Evolutionary conservation across 2,329 filamentous ascomycete genomes (phyloP).

Genomic region (Aspergillus pseudonomiae): DNA sequence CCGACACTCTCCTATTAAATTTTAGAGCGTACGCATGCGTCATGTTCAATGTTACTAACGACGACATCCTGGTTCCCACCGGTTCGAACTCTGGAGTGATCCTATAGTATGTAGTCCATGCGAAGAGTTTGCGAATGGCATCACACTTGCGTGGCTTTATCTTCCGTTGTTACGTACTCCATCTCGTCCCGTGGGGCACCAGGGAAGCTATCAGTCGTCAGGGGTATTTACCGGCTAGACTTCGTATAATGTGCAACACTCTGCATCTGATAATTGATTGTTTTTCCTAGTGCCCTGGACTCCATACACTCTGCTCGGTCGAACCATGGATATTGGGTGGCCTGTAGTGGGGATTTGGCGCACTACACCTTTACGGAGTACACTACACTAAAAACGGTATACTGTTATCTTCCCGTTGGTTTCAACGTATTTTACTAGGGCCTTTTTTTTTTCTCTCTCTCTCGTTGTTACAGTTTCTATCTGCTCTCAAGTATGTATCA

Average conservation of each 20-base stretch:
- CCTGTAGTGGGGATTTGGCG: conserved; percentile 6
- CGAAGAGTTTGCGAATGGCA: neutral
- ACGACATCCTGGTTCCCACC: neutral
- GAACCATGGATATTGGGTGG: conserved; percentile 4
- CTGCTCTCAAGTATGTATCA: neutral
- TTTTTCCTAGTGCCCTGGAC: neutral
- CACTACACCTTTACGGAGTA: neutral
- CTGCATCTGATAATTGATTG: neutral
- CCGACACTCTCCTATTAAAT: neutral
- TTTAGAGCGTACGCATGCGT: neutral
- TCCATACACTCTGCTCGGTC: neutral
- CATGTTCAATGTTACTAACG: neutral
- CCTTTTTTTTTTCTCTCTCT: neutral
- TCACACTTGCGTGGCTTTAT: neutral
- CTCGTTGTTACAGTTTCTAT: neutral
- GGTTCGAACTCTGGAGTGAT: neutral
- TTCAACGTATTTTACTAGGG: neutral
- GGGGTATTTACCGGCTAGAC: neutral
- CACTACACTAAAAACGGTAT: neutral
- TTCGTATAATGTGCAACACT: neutral
- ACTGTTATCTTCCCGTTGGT: neutral
- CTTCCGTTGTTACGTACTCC: neutral
- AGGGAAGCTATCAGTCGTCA: neutral
- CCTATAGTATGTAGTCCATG: neutral
- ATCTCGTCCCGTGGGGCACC: neutral